Evolutionary conservation across 257 asterid genomes (phyloP).

Genomic region (Verbascum thapsus): DNA sequence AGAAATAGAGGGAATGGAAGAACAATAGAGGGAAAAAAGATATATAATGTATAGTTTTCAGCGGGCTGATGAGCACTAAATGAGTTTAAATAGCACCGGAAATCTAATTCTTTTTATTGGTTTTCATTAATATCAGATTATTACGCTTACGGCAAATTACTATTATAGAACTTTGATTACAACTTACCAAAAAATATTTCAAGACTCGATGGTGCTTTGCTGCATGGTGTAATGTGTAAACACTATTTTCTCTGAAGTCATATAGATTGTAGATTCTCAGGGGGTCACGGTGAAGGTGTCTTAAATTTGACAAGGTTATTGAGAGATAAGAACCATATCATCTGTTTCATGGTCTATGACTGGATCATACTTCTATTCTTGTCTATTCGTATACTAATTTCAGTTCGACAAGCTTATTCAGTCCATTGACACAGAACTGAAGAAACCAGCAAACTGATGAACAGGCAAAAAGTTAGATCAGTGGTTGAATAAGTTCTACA

Average conservation of each 20-base stretch:
- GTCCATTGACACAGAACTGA: not conserved
- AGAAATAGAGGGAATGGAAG: not conserved
- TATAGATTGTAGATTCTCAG: not conserved
- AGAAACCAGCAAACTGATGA: not conserved
- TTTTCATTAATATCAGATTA: not conserved
- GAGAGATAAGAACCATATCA: not conserved
- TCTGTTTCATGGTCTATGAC: not conserved
- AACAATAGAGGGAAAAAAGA: not conserved
- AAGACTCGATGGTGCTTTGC: not conserved
- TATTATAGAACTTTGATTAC: too few species aligned
- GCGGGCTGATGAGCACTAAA: not conserved
- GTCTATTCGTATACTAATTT: not conserved
- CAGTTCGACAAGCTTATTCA: not conserved
- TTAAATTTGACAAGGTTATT: not conserved
- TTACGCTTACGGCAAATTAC: too few species aligned
- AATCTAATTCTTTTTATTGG: slow-evolving; percentile 1
- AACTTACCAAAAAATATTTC: slow-evolving; percentile 2
- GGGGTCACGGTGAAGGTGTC: not conserved
- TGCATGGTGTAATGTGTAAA: too few species aligned
- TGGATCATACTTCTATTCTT: not conserved
- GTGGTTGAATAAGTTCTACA: not conserved
- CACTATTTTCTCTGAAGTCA: not conserved
- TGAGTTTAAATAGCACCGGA: not conserved
- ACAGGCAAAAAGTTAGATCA: not conserved
- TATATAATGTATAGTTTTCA: not conserved